These are phyloP conservation scores for Lactarius akahatsu DNA, from an alignment of 768 basidiomycete species.

Conservation along the genomic window DNA sequence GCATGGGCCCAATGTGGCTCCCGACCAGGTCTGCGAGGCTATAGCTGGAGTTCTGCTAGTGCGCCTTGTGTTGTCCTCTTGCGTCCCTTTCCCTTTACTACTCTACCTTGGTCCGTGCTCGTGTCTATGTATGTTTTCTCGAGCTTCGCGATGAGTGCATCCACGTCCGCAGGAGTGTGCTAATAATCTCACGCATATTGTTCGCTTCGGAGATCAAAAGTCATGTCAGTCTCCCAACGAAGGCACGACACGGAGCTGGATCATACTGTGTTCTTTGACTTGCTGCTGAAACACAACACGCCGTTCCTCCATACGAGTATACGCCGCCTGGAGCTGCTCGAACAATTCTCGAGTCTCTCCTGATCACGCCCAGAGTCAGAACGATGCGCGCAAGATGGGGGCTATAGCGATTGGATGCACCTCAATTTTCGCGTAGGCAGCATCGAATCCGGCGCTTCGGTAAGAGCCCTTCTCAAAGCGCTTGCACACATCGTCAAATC, in stretches of 20 bases:
- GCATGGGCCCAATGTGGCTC: neutral
- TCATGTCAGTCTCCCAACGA: neutral
- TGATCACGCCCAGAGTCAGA: neutral
- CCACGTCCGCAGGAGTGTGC: conserved; percentile 9
- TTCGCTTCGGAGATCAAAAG: conserved; percentile 4
- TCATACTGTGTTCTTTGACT: conserved; percentile 19
- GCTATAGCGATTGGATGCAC: neutral
- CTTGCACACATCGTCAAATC: conserved; percentile 25
- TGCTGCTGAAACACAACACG: conserved; percentile 4
- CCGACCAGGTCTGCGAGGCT: neutral
- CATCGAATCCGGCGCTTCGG: conserved; percentile 2
- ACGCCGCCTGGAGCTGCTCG: conserved; percentile 9
- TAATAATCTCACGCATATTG: conserved; percentile 18
- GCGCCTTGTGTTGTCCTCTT: conserved; percentile 19
- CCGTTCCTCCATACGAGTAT: conserved; percentile 13
- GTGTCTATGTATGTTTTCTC: conserved; percentile 8
- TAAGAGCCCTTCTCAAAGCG: conserved; percentile 12
- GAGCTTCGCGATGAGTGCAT: conserved; percentile 11
- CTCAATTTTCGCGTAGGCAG: conserved; percentile 20
- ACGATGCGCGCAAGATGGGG: neutral
- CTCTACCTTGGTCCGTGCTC: neutral
- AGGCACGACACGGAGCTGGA: neutral
- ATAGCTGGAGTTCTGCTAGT: conserved; percentile 18
- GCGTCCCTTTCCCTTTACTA: conserved; percentile 5
- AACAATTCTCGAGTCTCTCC: conserved; percentile 8